phyloP scores from a whole-genome alignment of 2,329 filamentous ascomycete species.

The Neopestalotiopsis rosae region DNA sequence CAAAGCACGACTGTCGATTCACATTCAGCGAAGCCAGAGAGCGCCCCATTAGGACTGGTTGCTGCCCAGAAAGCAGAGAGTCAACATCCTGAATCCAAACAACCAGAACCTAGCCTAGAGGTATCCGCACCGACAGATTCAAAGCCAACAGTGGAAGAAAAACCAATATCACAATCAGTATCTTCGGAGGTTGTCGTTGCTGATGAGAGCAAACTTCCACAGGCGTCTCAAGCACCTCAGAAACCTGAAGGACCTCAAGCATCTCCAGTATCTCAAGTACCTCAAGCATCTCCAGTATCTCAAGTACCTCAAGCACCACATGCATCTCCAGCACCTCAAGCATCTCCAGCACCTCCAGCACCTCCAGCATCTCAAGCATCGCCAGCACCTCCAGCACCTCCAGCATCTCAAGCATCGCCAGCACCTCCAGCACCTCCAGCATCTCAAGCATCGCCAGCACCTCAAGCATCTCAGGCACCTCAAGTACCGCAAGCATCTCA shows the following conservation, averaged over 20 bases:
- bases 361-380: too few species aligned
- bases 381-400: too few species aligned
- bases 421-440: neutral
- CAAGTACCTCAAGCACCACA: too few species aligned
- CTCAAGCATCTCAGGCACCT: neutral
- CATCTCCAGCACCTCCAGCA: neutral
- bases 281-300: neutral
- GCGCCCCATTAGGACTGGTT: neutral
- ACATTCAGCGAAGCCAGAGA: neutral
- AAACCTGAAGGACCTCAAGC: neutral
- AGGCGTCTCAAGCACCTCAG: constrained; percentile 4
- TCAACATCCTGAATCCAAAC: neutral
- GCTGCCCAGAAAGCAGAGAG: neutral
- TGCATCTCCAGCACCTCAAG: neutral
- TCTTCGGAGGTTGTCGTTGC: constrained; percentile 17
- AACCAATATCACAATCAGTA: constrained; percentile 26
- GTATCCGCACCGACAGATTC: neutral
- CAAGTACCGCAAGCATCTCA: neutral
- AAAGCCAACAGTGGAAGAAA: constrained; percentile 18
- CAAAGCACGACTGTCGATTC: neutral
- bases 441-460: neutral
- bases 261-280: neutral
- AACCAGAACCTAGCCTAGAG: neutral
- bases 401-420: too few species aligned
- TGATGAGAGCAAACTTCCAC: neutral